These are phyloP conservation scores for Russula ochroleuca DNA, from an alignment of 768 basidiomycete genomes.

Conservation along the genomic window DNA sequence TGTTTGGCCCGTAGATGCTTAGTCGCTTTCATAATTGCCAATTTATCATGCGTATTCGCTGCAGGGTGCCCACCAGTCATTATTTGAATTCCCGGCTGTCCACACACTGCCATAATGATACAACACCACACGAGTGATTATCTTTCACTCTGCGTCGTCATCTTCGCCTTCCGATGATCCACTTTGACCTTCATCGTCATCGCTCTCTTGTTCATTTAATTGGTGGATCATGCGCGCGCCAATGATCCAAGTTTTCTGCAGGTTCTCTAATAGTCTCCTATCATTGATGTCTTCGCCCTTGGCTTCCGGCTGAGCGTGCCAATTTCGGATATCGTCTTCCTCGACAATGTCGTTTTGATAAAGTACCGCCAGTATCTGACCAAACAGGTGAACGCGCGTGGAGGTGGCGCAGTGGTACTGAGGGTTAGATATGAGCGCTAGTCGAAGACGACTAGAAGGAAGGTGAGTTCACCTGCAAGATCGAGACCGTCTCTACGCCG, in stretches of 20 bases:
- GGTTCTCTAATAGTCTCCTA: constrained; percentile 46
- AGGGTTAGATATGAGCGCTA: background rate
- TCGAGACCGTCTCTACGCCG: constrained; percentile 70
- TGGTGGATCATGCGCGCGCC: constrained; percentile 75
- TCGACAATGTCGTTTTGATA: constrained; percentile 93
- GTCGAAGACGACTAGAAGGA: background rate
- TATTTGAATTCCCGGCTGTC: background rate
- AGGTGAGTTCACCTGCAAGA: constrained; percentile 61
- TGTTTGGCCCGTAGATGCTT: constrained; percentile 3
- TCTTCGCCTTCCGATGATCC: constrained; percentile 28
- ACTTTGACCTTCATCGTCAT: constrained; percentile 35
- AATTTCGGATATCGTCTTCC: constrained; percentile 83
- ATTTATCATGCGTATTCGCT: background rate
- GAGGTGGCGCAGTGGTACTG: constrained; percentile 65
- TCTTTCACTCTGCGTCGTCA: constrained; percentile 29
- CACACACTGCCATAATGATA: background rate
- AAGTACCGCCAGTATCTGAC: constrained; percentile 75
- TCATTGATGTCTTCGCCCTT: constrained; percentile 47
- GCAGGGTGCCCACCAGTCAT: background rate
- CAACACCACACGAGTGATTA: background rate
- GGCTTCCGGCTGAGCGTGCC: constrained; percentile 62
- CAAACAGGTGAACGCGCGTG: constrained; percentile 67
- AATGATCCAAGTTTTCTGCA: constrained; percentile 65
- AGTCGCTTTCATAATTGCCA: background rate
- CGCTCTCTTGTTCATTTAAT: constrained; percentile 72